Percentiles rank a stretch among this genome's conserved stretches.
phyloP scores from a whole-genome alignment of 768 basidiomycete species.

The Leccinum imitatum region DNA sequence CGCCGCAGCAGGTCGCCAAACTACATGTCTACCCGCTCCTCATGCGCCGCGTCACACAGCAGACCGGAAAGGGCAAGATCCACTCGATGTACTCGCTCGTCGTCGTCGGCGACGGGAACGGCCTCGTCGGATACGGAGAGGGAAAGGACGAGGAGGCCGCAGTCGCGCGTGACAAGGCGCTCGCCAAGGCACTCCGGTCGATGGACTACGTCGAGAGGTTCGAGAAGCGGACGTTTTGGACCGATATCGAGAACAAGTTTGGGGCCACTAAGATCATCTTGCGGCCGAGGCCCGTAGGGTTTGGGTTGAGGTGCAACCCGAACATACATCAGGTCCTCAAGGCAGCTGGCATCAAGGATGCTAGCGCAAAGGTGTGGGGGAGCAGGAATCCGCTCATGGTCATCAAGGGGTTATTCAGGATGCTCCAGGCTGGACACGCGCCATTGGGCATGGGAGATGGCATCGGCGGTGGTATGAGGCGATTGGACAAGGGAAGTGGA shows the following conservation, averaged over 20 bases:
- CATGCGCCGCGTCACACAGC: conserved; percentile 68
- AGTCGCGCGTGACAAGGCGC: conserved; percentile 57
- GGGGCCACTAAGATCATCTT: conserved; percentile 80
- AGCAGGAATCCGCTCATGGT: conserved; percentile 75
- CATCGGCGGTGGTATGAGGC: conserved; percentile 67
- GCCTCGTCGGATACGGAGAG: conserved; percentile 79
- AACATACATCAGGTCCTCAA: conserved; percentile 86
- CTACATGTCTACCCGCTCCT: conserved; percentile 44
- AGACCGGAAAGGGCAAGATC: conserved; percentile 94
- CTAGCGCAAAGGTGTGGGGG: conserved; percentile 94
- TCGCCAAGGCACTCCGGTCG: conserved; percentile 70
- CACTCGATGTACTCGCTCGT: conserved; percentile 58
- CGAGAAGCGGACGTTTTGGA: conserved; percentile 94
- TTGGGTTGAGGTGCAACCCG: conserved; percentile 89
- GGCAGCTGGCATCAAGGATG: conserved; percentile 93
- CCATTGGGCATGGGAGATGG: conserved; percentile 83
- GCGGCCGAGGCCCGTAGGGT: conserved; percentile 83
- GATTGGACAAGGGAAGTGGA: conserved; percentile 74
- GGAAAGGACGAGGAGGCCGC: conserved; percentile 65
- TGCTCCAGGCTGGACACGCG: conserved; percentile 83
- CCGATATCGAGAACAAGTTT: conserved; percentile 81
- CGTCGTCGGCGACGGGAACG: conserved; percentile 81
- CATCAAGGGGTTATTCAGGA: conserved; percentile 78
- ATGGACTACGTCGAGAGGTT: conserved; percentile 96
- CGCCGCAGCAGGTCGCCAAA: conserved; percentile 25